A percentile compares a stretch with the other conserved stretches of the same genome.
Conservation (phyloP, 768 basidiomycete genomes). For the Suillus subalutaceus region DNA sequence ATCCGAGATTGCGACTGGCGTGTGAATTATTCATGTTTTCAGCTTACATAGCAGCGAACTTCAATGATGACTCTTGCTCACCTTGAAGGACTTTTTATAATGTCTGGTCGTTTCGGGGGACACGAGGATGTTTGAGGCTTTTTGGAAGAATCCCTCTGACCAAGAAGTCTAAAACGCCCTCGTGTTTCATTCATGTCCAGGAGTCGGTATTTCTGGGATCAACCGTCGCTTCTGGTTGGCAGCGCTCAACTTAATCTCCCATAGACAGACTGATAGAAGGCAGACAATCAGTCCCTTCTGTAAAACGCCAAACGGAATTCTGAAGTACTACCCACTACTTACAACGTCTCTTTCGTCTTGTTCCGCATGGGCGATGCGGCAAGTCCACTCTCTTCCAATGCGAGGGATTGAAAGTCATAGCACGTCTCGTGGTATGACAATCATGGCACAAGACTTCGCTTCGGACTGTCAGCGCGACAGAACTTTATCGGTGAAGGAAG, state of each 20-base stretch:
- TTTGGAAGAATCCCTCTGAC: background rate
- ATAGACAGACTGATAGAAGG: background rate
- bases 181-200: background rate
- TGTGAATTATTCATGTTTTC: background rate
- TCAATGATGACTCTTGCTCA: background rate
- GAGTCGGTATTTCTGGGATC: background rate
- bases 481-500: background rate
- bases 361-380: background rate
- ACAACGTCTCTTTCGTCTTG: background rate
- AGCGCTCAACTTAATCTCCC: background rate
- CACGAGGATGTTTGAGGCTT: background rate
- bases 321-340: background rate
- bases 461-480: background rate
- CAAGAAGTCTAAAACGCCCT: background rate
- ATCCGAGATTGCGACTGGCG: no score
- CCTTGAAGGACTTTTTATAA: background rate
- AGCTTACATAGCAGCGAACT: no score
- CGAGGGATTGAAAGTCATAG: background rate
- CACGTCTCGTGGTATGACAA: background rate
- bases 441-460: background rate
- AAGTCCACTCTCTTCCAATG: background rate
- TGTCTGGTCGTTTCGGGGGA: background rate
- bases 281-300: background rate
- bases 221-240: background rate
- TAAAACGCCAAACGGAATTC: background rate